A percentile compares a stretch with the other conserved stretches of the same genome.
Evolutionary conservation across 2,329 filamentous ascomycete genomes (phyloP).

Genomic region (Pyrenophora graminea): DNA sequence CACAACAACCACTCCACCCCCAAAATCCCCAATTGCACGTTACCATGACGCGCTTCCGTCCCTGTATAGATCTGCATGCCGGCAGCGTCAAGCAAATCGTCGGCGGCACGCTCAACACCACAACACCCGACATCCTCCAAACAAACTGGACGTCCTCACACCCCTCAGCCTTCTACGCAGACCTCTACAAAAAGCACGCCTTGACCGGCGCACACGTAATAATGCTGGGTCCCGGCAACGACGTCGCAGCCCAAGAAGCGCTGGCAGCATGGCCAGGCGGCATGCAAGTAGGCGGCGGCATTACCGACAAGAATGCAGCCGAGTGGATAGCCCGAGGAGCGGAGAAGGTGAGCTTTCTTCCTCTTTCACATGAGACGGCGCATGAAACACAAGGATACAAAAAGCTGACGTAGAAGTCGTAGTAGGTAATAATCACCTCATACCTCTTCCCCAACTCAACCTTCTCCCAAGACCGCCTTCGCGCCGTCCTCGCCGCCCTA

Average conservation of each 20-base stretch:
- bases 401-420: conserved; percentile 6
- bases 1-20: neutral
- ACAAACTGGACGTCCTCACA: conserved; percentile 92
- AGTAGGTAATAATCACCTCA: conserved; percentile 94
- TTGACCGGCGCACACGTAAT: conserved; percentile 89
- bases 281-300: conserved; percentile 92
- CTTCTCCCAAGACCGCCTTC: conserved; percentile 77
- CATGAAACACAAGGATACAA: neutral
- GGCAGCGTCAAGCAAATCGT: conserved; percentile 99
- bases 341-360: conserved; percentile 69
- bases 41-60: conserved; percentile 87
- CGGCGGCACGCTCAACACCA: conserved; percentile 74
- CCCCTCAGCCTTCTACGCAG: conserved; percentile 78
- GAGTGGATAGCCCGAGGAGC: conserved; percentile 88
- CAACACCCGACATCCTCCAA: conserved; percentile 59
- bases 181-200: conserved; percentile 75
- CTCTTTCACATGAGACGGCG: neutral
- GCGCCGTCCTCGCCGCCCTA: conserved; percentile 73
- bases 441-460: conserved; percentile 84
- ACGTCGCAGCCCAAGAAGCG: conserved; percentile 76
- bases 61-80: conserved; percentile 97
- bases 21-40: neutral
- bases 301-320: conserved; percentile 80
- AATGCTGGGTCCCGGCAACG: conserved; percentile 90
- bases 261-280: conserved; percentile 76